phyloP scores from a whole-genome alignment of 305 asterid species.

The Petunia hybrid region DNA sequence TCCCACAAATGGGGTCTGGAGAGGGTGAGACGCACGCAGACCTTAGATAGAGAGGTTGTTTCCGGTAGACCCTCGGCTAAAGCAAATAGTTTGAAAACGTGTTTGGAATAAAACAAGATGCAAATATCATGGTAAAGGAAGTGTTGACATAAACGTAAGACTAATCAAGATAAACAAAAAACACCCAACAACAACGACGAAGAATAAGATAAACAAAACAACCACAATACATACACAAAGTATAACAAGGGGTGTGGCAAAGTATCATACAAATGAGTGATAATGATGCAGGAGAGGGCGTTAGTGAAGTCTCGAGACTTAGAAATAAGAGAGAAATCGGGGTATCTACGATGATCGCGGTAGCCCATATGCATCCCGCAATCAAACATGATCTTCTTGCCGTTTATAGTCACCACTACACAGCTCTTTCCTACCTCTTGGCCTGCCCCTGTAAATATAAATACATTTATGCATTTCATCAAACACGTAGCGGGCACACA shows the following conservation, averaged over 20 bases:
- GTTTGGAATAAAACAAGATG: no score
- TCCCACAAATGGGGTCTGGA: no score
- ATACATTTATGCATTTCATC: conserved; percentile 37
- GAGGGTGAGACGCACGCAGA: no score
- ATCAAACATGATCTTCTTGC: conserved; percentile 91
- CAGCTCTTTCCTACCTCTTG: conserved; percentile 99
- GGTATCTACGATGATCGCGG: conserved; percentile 69
- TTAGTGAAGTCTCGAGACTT: conserved; percentile 57
- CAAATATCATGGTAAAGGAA: no score
- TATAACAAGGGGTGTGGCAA: neutral
- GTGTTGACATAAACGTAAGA: no score
- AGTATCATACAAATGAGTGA: conserved; percentile 70
- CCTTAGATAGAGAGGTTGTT: no score
- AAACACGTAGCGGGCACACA: conserved; percentile 35
- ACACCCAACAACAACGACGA: no score
- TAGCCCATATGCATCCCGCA: conserved; percentile 98
- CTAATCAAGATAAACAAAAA: no score
- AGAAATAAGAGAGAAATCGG: conserved; percentile 74
- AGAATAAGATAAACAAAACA: neutral
- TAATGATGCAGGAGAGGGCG: conserved; percentile 75
- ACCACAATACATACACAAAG: neutral
- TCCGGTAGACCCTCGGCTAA: no score
- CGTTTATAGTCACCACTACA: conserved; percentile 77
- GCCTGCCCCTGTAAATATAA: conserved; percentile 80
- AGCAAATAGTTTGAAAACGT: no score